phyloP scores from a whole-genome alignment of 192 early-diverging fungal genomes.

The Backusella australiensis region DNA sequence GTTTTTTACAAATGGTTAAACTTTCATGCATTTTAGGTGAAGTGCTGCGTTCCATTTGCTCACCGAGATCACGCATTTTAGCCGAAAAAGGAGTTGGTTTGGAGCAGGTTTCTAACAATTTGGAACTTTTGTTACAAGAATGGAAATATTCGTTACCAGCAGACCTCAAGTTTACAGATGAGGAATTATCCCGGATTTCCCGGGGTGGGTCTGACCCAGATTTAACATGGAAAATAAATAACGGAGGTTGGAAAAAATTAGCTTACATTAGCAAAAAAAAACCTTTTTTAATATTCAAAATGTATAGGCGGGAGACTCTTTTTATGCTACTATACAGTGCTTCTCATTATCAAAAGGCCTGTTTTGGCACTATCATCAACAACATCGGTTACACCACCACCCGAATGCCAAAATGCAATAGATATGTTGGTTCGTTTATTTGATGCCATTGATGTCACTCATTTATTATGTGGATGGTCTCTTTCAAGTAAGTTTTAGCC shows the following conservation, averaged over 20 bases:
- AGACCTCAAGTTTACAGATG: slow-evolving; percentile 11
- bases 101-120: slow-evolving; percentile 1
- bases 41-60: slow-evolving; percentile 23
- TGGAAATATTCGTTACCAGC: slow-evolving; percentile 21
- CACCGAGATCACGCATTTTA: slow-evolving; percentile 18
- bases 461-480: slow-evolving; percentile 11
- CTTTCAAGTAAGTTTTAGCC: slow-evolving; percentile 8
- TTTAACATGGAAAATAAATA: slow-evolving; percentile 1
- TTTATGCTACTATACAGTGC: background rate
- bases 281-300: background rate
- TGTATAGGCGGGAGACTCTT: background rate
- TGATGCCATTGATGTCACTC: background rate
- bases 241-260: slow-evolving; percentile 7
- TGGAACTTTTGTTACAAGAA: slow-evolving; percentile 12
- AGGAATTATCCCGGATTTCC: slow-evolving; percentile 14
- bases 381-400: background rate
- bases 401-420: background rate
- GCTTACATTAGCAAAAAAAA: too few species aligned
- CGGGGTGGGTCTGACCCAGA: background rate
- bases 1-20: slow-evolving; percentile 16
- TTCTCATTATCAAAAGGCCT: background rate
- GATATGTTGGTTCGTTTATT: background rate
- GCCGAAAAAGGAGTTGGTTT: slow-evolving; percentile 2
- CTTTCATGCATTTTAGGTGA: slow-evolving; percentile 28
- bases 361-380: background rate